Evolutionary conservation across 306 rosid genomes (phyloP).

Genomic region (Gillenia trifoliata): DNA sequence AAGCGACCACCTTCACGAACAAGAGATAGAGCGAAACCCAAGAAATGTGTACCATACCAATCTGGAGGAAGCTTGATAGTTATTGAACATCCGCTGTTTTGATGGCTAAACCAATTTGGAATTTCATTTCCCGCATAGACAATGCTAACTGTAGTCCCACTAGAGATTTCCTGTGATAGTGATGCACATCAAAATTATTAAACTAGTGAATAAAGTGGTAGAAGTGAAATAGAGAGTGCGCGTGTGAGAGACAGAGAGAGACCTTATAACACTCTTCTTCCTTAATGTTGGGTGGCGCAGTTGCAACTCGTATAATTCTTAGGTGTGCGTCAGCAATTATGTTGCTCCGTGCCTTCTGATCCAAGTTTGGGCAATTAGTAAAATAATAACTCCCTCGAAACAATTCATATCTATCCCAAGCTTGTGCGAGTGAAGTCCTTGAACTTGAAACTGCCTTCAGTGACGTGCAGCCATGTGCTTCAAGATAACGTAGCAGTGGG

Average conservation of each 20-base stretch:
- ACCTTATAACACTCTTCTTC: no score
- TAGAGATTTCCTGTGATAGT: no score
- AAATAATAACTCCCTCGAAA: neutral
- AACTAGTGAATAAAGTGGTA: no score
- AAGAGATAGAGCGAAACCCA: conserved; percentile 3
- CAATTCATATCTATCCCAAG: neutral
- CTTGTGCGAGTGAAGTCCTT: neutral
- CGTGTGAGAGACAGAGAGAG: neutral
- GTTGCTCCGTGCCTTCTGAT: conserved; percentile 3
- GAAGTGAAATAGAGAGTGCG: neutral
- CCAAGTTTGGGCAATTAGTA: neutral
- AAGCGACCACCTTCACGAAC: no score
- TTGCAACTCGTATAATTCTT: neutral
- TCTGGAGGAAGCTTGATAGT: no score
- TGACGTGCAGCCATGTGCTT: neutral
- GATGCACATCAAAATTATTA: neutral
- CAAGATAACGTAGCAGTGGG: neutral
- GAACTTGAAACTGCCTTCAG: neutral
- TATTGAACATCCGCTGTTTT: no score
- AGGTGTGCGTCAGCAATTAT: neutral
- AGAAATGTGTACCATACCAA: neutral
- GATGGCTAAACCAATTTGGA: no score
- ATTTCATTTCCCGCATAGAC: neutral
- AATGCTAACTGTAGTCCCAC: neutral
- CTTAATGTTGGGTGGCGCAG: neutral